Conservation (phyloP, 139 green algal genomes). For the Auxenochlorella pyrenoidosa region DNA sequence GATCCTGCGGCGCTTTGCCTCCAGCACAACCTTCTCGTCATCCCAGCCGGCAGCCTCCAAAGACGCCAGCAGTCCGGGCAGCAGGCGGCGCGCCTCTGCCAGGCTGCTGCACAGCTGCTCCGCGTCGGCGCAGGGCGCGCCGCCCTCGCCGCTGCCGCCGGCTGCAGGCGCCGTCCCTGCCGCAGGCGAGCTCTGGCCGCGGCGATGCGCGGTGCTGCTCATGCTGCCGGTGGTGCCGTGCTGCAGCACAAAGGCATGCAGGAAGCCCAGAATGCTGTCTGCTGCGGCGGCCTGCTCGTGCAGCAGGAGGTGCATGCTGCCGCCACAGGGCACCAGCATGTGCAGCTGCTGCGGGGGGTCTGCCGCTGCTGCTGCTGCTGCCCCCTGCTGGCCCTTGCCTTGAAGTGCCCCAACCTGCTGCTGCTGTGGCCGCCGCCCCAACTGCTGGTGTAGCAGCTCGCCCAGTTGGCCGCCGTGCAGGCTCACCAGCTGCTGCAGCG, state of each 20-base stretch:
- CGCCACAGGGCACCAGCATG: slow-evolving; percentile 43
- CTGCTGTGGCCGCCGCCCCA: background rate
- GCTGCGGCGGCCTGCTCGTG: slow-evolving; percentile 52
- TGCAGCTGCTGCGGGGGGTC: background rate
- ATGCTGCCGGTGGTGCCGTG: slow-evolving; percentile 10
- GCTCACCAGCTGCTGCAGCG: slow-evolving; percentile 58
- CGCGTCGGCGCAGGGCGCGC: background rate
- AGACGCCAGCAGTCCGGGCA: slow-evolving; percentile 48
- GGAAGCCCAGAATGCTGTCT: slow-evolving; percentile 46
- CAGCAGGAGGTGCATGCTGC: slow-evolving; percentile 60
- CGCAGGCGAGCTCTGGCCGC: slow-evolving; percentile 5
- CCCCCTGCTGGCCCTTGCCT: background rate
- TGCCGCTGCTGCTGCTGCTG: background rate
- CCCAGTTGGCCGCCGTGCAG: slow-evolving; percentile 38
- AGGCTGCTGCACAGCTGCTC: background rate
- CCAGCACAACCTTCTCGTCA: slow-evolving; percentile 61
- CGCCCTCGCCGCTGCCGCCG: background rate
- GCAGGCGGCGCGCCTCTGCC: slow-evolving; percentile 22
- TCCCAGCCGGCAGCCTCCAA: slow-evolving; percentile 53
- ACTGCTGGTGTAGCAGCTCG: slow-evolving; percentile 49
- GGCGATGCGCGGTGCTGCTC: background rate
- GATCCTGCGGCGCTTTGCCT: slow-evolving; percentile 48
- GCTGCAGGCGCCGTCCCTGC: slow-evolving; percentile 15
- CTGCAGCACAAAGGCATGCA: slow-evolving; percentile 58
- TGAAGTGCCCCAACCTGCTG: background rate